A percentile compares a stretch with the other conserved stretches of the same genome.
phyloP scores from a whole-genome alignment of 2,329 filamentous ascomycete species.

The Sarocladiaceae sp. region DNA sequence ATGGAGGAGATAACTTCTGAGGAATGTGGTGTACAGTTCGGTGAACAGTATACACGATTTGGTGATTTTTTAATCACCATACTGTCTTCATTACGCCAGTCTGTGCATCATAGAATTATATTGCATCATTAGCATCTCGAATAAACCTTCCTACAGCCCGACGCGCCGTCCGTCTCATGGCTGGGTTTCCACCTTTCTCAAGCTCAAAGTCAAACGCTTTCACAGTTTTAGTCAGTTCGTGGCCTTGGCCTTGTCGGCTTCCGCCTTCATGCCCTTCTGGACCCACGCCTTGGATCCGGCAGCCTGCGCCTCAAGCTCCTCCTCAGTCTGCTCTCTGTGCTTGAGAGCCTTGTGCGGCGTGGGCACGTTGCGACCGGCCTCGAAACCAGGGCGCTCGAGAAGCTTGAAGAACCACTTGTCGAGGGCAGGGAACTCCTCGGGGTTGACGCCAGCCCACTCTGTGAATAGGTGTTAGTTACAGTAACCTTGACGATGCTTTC shows the following conservation, averaged over 20 bases:
- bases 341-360: conserved; percentile 55
- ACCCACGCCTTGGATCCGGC: conserved; percentile 55
- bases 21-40: no score
- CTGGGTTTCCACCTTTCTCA: no score
- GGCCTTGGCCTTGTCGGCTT: conserved; percentile 39
- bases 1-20: no score
- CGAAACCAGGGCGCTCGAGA: conserved; percentile 60
- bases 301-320: conserved; percentile 52
- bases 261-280: conserved; percentile 61
- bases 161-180: no score
- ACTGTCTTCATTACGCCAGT: background rate
- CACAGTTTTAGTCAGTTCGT: no score
- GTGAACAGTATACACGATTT: no score
- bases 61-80: background rate
- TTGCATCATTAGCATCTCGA: no score
- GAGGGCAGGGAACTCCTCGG: conserved; percentile 68
- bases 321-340: conserved; percentile 35
- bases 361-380: conserved; percentile 70
- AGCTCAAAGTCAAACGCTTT: no score
- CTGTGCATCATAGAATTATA: background rate
- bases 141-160: no score
- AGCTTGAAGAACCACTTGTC: conserved; percentile 73
- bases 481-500: no score
- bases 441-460: conserved; percentile 44
- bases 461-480: background rate